These are phyloP conservation scores for Pinus taeda DNA, from an alignment of 75 land plant species.

Conservation along the genomic window DNA sequence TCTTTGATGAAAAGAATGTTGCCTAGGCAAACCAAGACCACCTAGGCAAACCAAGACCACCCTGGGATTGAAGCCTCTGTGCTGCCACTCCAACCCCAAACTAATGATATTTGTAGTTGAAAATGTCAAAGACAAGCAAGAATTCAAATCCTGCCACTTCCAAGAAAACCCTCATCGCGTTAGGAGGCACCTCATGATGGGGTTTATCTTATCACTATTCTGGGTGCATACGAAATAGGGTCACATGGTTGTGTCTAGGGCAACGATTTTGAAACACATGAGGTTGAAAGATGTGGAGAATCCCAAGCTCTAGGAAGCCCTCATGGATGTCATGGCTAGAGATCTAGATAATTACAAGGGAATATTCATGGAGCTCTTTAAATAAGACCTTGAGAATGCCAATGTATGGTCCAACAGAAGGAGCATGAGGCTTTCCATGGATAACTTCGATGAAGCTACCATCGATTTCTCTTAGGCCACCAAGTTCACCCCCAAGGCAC, in stretches of 20 bases:
- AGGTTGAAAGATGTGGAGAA: conserved; percentile 36
- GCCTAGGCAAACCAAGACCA: too few species aligned
- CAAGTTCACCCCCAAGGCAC: conserved; percentile 33
- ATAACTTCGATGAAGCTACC: conserved; percentile 17
- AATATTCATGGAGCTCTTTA: conserved; percentile 29
- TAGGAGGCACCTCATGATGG: neutral
- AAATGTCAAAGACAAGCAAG: neutral
- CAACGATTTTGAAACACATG: conserved; percentile 17
- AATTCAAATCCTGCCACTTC: neutral
- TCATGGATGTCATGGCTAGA: conserved; percentile 30
- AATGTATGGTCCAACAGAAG: conserved; percentile 49
- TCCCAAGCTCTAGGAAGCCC: conserved; percentile 39
- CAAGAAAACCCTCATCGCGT: neutral
- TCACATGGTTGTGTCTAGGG: neutral
- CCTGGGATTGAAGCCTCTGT: too few species aligned
- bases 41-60: too few species aligned
- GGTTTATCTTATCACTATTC: neutral
- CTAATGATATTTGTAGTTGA: neutral
- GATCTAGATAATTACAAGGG: conserved; percentile 30
- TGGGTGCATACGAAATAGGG: neutral
- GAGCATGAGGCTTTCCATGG: conserved; percentile 34
- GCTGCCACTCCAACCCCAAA: too few species aligned
- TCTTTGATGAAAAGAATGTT: too few species aligned
- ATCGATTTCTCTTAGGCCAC: conserved; percentile 31
- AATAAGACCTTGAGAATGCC: conserved; percentile 28